A percentile compares a stretch with the other conserved stretches of the same genome.
Evolutionary conservation across 495 filamentous ascomycete genomes (phyloP).

Genomic region (Neurospora sp.): DNA sequence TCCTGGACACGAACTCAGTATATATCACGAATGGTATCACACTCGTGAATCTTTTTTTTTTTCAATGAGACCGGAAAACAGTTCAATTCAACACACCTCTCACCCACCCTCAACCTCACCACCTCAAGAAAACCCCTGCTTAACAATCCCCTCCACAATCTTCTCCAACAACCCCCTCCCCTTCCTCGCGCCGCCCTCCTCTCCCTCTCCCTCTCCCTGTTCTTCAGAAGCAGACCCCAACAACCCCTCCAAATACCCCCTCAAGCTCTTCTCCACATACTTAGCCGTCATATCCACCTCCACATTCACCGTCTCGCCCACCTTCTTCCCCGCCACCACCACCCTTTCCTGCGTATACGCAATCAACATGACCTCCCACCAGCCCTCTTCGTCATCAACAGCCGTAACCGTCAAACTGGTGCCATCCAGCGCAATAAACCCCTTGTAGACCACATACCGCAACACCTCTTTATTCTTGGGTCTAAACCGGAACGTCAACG

Average conservation of each 20-base stretch:
- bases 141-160: constrained; percentile 71
- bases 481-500: constrained; percentile 71
- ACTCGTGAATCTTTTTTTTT: not conserved
- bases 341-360: constrained; percentile 95
- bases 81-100: no score
- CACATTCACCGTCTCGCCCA: constrained; percentile 85
- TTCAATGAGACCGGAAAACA: no score
- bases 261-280: constrained; percentile 93
- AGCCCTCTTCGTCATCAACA: constrained; percentile 54
- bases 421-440: constrained; percentile 92
- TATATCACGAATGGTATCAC: not conserved
- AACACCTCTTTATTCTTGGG: constrained; percentile 58
- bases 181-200: constrained; percentile 38
- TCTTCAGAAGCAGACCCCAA: not conserved
- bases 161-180: constrained; percentile 63
- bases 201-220: not conserved
- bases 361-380: constrained; percentile 98
- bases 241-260: constrained; percentile 50
- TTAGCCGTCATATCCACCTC: constrained; percentile 99
- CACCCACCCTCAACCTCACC: not conserved
- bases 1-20: not conserved
- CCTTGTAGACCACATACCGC: constrained; percentile 89
- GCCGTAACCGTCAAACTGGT: constrained; percentile 85
- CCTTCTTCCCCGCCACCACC: constrained; percentile 68
- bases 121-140: constrained; percentile 45